Base-by-base conservation (phyloP, 331 rosid genomes). In the Malus hybrid region DNA sequence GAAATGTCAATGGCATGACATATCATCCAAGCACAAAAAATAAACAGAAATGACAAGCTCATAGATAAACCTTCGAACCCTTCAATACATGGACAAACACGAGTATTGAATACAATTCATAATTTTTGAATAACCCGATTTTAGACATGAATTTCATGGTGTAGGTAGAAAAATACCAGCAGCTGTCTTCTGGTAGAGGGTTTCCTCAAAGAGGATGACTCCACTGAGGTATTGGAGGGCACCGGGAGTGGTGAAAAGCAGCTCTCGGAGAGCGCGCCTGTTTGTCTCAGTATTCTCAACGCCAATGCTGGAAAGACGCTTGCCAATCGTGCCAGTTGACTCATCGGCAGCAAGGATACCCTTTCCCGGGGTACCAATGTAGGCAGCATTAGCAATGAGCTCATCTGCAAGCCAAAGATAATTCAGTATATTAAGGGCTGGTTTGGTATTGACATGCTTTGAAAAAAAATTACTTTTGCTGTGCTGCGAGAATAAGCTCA, bases 281-380 rank as follows among this genome's bases (percentile, higher is more conserved):
- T 88, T 92, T 10, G 85, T 62, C 74, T 92, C 97, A 1, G 14
- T 60, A 42, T 92, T 92, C 80, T 88, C 93, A 19, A 92, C 97
- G 7, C 77, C 85, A 63, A 92, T 92, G 86, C 93, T 85, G 20
- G 86, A 46, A 1, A 92, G 57, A 69, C 97, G 97, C 78, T 92
- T 92, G 28, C 97, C 97, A 9, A 92, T 92, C 7, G 97, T 90
- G 24, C 97, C 96, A 0, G 97, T 92, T 15, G 97, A 92, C 59
- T 92, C 97, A 65, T 92, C 97, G 6, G 97, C 97, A 10, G 97
- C 97, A 18, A 92, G 96, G 68, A 92, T 92, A 75, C 97, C 97
- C 88, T 92, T 92, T 56, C 96, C 96, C 3, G 97, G 96, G 55
- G 88, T 84, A 22, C 96, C 97, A 77, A 92, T 90, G 73, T 92